phyloP scores from a whole-genome alignment of 140 eudicot genomes.

The Ambrosia hybrid region DNA sequence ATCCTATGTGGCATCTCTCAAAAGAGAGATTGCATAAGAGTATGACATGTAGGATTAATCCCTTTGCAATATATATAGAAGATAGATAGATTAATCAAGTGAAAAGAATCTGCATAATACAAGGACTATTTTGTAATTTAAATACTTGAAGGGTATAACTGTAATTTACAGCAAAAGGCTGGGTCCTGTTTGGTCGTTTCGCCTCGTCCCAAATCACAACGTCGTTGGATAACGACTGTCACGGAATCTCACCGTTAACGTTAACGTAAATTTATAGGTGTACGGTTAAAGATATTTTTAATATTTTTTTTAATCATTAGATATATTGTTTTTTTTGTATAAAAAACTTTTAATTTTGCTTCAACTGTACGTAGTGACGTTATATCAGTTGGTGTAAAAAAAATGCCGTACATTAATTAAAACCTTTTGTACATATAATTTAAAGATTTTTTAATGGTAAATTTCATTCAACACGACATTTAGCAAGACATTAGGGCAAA shows the following conservation, averaged over 20 bases:
- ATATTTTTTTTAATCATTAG: background rate
- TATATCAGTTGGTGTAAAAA: too few relatives aligned
- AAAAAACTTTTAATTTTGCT: background rate
- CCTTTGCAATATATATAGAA: too few relatives aligned
- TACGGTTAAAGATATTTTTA: too few relatives aligned
- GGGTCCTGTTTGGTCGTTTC: slow-evolving; percentile 6
- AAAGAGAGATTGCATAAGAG: too few relatives aligned
- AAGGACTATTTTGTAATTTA: background rate
- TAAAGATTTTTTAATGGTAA: too few relatives aligned
- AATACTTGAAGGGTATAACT: background rate
- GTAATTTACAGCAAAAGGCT: background rate
- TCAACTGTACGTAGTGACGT: background rate
- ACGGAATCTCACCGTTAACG: slow-evolving; percentile 12
- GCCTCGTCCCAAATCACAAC: slow-evolving; percentile 3
- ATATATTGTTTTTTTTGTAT: too few relatives aligned
- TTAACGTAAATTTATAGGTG: background rate
- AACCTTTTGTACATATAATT: background rate
- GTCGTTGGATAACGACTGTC: background rate
- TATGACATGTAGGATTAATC: too few relatives aligned
- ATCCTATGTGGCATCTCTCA: too few relatives aligned
- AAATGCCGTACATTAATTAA: too few relatives aligned
- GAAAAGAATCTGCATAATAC: background rate
- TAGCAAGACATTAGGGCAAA: too few relatives aligned
- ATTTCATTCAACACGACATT: too few relatives aligned
- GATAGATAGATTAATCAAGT: background rate